These are phyloP conservation scores for Aegilops speltoides DNA, from an alignment of 176 grass and related monocot species.

Conservation along the genomic window DNA sequence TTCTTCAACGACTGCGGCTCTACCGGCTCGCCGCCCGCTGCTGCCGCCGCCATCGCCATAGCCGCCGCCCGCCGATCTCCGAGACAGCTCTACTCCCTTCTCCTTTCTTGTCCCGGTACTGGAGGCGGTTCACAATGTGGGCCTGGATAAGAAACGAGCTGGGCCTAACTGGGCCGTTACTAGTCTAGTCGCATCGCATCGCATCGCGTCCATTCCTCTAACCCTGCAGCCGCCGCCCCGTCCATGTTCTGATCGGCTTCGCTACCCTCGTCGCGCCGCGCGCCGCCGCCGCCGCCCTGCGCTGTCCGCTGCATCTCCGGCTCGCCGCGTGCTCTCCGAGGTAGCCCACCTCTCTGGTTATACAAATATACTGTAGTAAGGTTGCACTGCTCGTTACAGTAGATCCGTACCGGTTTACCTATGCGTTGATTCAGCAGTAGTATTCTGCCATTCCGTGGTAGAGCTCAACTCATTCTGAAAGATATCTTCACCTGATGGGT, in stretches of 20 bases:
- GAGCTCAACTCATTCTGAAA: neutral
- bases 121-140: neutral
- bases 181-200: neutral
- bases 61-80: neutral
- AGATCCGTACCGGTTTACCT: neutral
- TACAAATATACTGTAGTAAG: neutral
- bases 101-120: neutral
- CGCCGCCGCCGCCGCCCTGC: neutral
- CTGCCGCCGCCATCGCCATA: slow-evolving; percentile 24
- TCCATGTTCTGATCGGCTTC: neutral
- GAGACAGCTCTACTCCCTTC: neutral
- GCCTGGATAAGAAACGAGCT: neutral
- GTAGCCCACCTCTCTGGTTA: neutral
- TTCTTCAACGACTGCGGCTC: slow-evolving; percentile 92
- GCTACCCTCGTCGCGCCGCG: neutral
- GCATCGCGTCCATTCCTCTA: neutral
- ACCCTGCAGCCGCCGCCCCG: neutral
- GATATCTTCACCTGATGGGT: neutral
- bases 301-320: neutral
- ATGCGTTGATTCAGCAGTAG: neutral
- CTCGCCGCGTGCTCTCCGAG: neutral
- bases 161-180: neutral
- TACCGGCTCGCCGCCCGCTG: slow-evolving; percentile 43
- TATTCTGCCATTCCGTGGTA: neutral
- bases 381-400: neutral